Evolutionary conservation across 441 rosid genomes (phyloP).

Genomic region (Macaranga tanarius): DNA sequence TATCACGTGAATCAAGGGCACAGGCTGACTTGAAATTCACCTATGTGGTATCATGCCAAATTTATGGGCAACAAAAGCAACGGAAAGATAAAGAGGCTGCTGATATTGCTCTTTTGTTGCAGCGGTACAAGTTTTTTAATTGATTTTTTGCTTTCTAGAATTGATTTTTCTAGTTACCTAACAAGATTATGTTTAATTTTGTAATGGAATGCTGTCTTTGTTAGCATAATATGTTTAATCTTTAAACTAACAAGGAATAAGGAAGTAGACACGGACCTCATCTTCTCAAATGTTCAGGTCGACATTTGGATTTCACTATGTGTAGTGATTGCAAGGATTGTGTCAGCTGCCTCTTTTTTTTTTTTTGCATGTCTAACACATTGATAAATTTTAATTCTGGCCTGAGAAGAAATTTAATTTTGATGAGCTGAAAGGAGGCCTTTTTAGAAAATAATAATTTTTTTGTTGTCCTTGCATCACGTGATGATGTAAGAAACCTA

Average conservation of each 20-base stretch:
- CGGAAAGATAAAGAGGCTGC: slow-evolving; percentile 81
- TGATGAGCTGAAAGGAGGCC: background rate
- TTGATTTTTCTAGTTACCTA: slow-evolving; percentile 5
- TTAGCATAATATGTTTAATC: background rate
- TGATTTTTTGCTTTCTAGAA: background rate
- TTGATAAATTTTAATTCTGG: background rate
- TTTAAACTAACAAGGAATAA: background rate
- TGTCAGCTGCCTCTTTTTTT: slow-evolving; percentile 2
- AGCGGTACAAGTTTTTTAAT: slow-evolving; percentile 47
- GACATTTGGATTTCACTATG: background rate
- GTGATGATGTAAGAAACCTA: background rate
- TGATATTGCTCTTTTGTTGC: slow-evolving; percentile 87
- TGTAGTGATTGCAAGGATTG: background rate
- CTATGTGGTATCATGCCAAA: slow-evolving; percentile 96
- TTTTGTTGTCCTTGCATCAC: background rate
- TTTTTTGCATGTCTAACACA: background rate
- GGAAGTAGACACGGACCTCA: background rate
- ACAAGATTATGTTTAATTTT: slow-evolving; percentile 3
- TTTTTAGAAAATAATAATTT: background rate
- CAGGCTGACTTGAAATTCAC: slow-evolving; percentile 96
- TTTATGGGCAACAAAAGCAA: slow-evolving; percentile 96
- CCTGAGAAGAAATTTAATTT: background rate
- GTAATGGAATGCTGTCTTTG: slow-evolving; percentile 9
- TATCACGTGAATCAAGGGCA: slow-evolving; percentile 82
- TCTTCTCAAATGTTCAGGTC: background rate